phyloP scores from a whole-genome alignment of 257 asterid genomes.

The Thymus quinquecostatus region DNA sequence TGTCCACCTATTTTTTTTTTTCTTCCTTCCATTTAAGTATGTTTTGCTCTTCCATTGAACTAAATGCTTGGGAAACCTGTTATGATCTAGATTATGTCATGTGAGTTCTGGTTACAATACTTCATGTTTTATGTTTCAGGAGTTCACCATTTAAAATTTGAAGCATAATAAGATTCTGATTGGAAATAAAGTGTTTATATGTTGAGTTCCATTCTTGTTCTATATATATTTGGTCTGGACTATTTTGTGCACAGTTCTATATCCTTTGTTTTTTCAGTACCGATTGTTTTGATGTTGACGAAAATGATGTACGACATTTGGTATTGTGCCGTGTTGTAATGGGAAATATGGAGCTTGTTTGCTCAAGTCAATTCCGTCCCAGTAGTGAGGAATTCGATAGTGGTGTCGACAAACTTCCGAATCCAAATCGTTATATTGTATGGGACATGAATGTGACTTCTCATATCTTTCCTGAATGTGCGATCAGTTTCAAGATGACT shows the following conservation, averaged over 20 bases:
- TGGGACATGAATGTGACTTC: slow-evolving; percentile 87
- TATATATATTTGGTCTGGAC: slow-evolving; percentile 26
- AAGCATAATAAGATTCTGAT: slow-evolving; percentile 6
- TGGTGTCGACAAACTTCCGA: slow-evolving; percentile 77
- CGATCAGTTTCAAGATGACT: slow-evolving; percentile 78
- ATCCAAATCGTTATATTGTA: slow-evolving; percentile 68
- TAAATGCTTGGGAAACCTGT: background rate
- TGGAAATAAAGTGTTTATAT: slow-evolving; percentile 1
- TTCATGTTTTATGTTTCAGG: too few species aligned
- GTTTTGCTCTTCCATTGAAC: background rate
- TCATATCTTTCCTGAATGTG: slow-evolving; percentile 83
- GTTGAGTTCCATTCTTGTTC: slow-evolving; percentile 17
- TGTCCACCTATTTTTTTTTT: background rate
- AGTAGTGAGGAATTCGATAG: slow-evolving; percentile 87
- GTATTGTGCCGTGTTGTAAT: slow-evolving; percentile 55
- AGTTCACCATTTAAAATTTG: slow-evolving; percentile 5
- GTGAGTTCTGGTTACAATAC: slow-evolving; percentile 6
- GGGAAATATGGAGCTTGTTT: slow-evolving; percentile 75
- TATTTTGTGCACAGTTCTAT: slow-evolving; percentile 24
- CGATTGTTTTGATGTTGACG: slow-evolving; percentile 77
- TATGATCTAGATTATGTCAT: background rate
- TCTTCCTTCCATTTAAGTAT: background rate
- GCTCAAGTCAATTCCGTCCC: slow-evolving; percentile 80
- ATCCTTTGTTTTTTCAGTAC: slow-evolving; percentile 56
- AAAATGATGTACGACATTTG: slow-evolving; percentile 72